Evolutionary conservation across 139 green algal species (phyloP).

Genomic region (Micractinium conductrix): DNA sequence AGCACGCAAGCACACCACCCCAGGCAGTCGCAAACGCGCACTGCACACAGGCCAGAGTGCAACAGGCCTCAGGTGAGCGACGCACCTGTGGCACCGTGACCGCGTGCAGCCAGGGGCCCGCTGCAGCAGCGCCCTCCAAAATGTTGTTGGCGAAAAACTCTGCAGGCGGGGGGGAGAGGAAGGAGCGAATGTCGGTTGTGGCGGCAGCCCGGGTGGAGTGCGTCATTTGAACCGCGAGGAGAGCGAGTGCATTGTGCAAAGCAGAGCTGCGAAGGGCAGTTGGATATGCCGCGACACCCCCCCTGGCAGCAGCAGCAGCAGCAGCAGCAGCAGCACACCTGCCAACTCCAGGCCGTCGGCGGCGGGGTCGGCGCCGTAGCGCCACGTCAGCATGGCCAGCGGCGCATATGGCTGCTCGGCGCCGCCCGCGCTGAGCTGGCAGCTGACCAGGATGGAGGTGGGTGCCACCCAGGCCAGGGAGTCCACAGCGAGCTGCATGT

Average conservation of each 20-base stretch:
- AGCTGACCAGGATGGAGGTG: conserved; percentile 12
- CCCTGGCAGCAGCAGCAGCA: too few relatives aligned
- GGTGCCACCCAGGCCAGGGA: conserved; percentile 18
- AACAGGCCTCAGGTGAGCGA: too few relatives aligned
- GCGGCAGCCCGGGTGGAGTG: too few relatives aligned
- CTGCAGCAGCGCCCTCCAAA: not conserved
- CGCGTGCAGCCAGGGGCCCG: conserved; percentile 24
- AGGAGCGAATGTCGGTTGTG: too few relatives aligned
- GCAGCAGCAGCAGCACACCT: not conserved
- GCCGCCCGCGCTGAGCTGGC: not conserved
- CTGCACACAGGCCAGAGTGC: not conserved
- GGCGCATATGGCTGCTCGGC: conserved; percentile 23
- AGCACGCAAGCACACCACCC: too few relatives aligned
- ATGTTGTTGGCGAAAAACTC: conserved; percentile 40
- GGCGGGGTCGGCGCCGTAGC: not conserved
- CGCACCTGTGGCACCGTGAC: conserved; percentile 26
- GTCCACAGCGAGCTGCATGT: conserved; percentile 25
- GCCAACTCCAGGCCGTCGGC: conserved; percentile 10
- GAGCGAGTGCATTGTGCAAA: too few relatives aligned
- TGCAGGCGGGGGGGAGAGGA: not conserved
- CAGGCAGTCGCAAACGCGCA: too few relatives aligned
- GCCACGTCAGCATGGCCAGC: conserved; percentile 41
- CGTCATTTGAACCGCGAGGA: too few relatives aligned
- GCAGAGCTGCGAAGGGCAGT: too few relatives aligned
- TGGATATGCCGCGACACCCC: too few relatives aligned